Evolutionary conservation across 2,329 filamentous ascomycete genomes (phyloP), one percentile per base, ranked within the genome.

Genomic region (Botrytis fabae): DNA sequence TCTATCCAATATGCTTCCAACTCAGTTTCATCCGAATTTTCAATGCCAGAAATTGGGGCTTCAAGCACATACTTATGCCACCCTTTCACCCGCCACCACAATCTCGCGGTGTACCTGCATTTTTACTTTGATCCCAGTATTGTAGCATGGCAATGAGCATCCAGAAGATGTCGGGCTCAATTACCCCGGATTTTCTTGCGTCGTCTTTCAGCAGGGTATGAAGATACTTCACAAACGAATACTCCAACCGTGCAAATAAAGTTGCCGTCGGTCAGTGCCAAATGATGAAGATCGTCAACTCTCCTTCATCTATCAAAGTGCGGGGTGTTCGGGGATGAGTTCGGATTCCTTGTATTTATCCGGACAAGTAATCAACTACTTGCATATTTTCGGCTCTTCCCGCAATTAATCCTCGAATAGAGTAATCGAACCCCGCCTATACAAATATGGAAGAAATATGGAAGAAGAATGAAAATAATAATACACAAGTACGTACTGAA

Each of bases 201-300:
- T 18, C 22, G 3, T 61, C 38, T 25, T 9, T 60, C 28, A 32
- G 20, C 40, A 32, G 20, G 28, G 18, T 44, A 35, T 10, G 4
- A 46, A 16, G 10, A 14, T 16, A 7, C 28, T 35, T 46, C 28
- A 20, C 42, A n/a, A 8, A 65, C 14, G 22, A 65, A 48, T 22
- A 25, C 42, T 48, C 46, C 44, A 65, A 65, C 62, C 62, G 42
- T 48, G 22, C 62, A 48, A 65, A 65, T 65, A 65, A 48, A 65
- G 62, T 48, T 65, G 46, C 12, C 35, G 35, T 38, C 44, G 20
- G 42, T 48, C 20, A 40, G 38, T 48, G 14, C 42, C 42, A 28
- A 65, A 65, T 48, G 12, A 65, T 65, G 62, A 48, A 65, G 62
- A 65, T 65, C 42, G 25, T 35, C 62, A 64, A 64, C 14, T 62